Evolutionary conservation across 768 basidiomycete species (phyloP).

Genomic region (Ramaria sp.): DNA sequence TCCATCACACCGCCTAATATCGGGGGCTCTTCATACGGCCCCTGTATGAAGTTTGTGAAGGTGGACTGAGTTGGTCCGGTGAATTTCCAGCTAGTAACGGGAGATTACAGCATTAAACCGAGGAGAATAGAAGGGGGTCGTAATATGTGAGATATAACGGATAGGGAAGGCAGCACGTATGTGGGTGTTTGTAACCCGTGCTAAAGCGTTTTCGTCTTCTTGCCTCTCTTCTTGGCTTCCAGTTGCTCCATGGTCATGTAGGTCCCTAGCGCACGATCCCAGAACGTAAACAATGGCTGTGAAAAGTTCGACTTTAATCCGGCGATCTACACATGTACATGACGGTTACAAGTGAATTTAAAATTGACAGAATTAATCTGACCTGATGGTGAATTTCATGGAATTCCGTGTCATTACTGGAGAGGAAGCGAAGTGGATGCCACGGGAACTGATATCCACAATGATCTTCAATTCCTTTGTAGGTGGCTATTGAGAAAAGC

Average conservation of each 20-base stretch:
- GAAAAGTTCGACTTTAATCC: constrained; percentile 7
- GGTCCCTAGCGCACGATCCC: constrained; percentile 5
- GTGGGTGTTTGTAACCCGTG: not conserved
- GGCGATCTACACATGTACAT: not conserved
- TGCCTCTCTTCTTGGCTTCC: not conserved
- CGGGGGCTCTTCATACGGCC: no score
- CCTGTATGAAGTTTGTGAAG: no score
- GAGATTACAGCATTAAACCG: no score
- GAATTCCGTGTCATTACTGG: not conserved
- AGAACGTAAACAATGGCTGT: constrained; percentile 4
- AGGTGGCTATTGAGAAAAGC: constrained; percentile 1
- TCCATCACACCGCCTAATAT: no score
- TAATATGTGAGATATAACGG: no score
- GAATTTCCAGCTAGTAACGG: no score
- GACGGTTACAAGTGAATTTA: not conserved
- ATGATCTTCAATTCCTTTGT: constrained; percentile 7
- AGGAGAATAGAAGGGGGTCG: no score
- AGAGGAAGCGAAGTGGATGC: constrained; percentile 6
- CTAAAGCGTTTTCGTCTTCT: not conserved
- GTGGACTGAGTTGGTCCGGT: no score
- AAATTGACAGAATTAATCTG: not conserved
- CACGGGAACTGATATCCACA: constrained; percentile 8
- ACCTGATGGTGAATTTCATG: constrained; percentile 8
- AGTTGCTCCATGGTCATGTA: constrained; percentile 4
- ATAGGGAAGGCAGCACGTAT: no score